phyloP scores from a whole-genome alignment of 2,329 filamentous ascomycete species.

The Diplodia scrobiculata region DNA sequence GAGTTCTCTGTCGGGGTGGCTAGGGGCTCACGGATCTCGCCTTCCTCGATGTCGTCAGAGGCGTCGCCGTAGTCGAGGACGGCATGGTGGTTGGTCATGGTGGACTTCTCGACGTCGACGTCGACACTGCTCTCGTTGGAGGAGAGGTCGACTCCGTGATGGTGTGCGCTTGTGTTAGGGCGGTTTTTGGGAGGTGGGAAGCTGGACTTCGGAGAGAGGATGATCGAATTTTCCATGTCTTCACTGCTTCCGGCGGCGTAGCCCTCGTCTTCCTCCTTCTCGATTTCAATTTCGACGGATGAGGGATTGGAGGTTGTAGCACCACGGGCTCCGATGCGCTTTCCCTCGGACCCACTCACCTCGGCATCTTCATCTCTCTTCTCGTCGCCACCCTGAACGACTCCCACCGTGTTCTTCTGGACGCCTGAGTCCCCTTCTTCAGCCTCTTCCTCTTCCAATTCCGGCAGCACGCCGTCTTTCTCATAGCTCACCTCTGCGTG shows the following conservation, averaged over 20 bases:
- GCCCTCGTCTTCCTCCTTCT: slow-evolving; percentile 7
- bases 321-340: neutral
- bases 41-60: neutral
- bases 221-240: neutral
- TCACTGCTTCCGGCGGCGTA: slow-evolving; percentile 7
- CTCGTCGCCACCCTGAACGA: neutral
- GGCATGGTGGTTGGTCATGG: neutral
- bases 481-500: neutral
- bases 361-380: neutral
- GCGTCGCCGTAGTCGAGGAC: neutral
- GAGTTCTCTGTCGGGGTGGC: neutral
- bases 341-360: neutral
- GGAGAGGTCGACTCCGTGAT: neutral
- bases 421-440: neutral
- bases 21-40: neutral
- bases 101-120: neutral
- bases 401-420: neutral
- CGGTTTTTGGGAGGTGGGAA: no score
- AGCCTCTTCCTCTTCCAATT: neutral
- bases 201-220: neutral
- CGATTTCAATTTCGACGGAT: neutral
- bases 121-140: neutral
- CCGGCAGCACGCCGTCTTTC: slow-evolving; percentile 6
- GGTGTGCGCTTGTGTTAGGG: neutral
- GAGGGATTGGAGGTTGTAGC: neutral